Conservation (phyloP, 2,329 filamentous ascomycete genomes). For the Monilinia polystroma region DNA sequence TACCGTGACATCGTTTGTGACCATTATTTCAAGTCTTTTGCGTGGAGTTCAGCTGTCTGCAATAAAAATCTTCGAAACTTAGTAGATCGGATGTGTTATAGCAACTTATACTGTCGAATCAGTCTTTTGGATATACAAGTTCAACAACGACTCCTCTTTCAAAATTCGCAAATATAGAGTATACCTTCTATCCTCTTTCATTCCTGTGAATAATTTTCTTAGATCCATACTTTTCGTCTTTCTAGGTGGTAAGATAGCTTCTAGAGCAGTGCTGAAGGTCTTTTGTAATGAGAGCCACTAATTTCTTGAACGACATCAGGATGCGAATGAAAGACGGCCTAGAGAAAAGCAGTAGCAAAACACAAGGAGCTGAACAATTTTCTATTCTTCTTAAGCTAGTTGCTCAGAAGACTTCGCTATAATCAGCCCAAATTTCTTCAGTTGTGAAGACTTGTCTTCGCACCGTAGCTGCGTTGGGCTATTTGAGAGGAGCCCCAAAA, state of each 20-base stretch:
- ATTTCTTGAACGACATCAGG: no score
- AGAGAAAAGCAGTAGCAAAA: constrained; percentile 9
- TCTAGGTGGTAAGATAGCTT: not conserved
- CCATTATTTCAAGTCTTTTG: not conserved
- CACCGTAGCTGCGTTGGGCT: constrained; percentile 4
- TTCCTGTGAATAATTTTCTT: constrained; percentile 15
- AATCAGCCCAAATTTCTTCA: no score
- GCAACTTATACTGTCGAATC: constrained; percentile 4
- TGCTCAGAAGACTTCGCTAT: no score
- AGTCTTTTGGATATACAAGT: constrained; percentile 15
- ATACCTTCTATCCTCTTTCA: constrained; percentile 16
- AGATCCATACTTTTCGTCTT: not conserved
- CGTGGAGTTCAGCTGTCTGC: not conserved
- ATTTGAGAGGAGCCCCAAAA: constrained; percentile 23
- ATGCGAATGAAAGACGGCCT: not conserved
- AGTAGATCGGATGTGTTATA: not conserved
- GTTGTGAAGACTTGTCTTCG: not conserved
- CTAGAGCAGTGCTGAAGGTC: not conserved
- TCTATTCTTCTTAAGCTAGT: not conserved
- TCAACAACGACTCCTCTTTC: constrained; percentile 21
- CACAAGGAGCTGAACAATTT: constrained; percentile 16
- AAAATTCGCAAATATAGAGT: constrained; percentile 7
- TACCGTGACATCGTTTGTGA: constrained; percentile 3
- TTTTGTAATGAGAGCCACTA: not conserved
- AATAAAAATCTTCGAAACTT: not conserved